Evolutionary conservation across 768 basidiomycete species (phyloP).

Genomic region (Termitomyces sp.): DNA sequence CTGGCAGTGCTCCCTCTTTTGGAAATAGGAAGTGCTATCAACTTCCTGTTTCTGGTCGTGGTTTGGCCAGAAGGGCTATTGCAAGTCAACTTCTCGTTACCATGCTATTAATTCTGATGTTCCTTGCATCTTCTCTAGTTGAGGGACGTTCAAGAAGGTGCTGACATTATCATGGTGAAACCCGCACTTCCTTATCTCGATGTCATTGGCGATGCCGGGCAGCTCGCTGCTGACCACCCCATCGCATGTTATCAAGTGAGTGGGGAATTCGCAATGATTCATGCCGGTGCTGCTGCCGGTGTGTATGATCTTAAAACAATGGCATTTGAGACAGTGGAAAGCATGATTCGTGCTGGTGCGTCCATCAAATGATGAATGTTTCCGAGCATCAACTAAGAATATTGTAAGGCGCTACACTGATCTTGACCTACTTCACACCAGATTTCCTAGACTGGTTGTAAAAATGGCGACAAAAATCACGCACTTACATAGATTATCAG

Average conservation of each 20-base stretch:
- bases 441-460: conserved; percentile 87
- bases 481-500: not conserved
- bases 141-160: conserved; percentile 87
- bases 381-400: not conserved
- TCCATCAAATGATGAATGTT: conserved; percentile 7
- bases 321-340: conserved; percentile 91
- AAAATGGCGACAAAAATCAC: conserved; percentile 4
- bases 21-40: conserved; percentile 99
- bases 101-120: conserved; percentile 1
- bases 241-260: conserved; percentile 98
- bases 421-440: conserved; percentile 94
- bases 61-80: conserved; percentile 89
- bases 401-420: conserved; percentile 74
- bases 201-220: conserved; percentile 83
- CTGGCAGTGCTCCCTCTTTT: conserved; percentile 91
- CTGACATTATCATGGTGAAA: conserved; percentile 99
- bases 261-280: conserved; percentile 96
- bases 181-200: conserved; percentile 95
- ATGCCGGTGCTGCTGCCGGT: conserved; percentile 88
- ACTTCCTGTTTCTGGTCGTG: conserved; percentile 82
- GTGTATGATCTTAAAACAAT: conserved; percentile 89
- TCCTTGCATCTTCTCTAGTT: conserved; percentile 36
- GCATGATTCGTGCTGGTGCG: conserved; percentile 89
- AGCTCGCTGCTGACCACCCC: conserved; percentile 80
- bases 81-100: conserved; percentile 39